Base-by-base conservation (phyloP, 352 stramenopile genomes). In the Pythium sukuiense region DNA sequence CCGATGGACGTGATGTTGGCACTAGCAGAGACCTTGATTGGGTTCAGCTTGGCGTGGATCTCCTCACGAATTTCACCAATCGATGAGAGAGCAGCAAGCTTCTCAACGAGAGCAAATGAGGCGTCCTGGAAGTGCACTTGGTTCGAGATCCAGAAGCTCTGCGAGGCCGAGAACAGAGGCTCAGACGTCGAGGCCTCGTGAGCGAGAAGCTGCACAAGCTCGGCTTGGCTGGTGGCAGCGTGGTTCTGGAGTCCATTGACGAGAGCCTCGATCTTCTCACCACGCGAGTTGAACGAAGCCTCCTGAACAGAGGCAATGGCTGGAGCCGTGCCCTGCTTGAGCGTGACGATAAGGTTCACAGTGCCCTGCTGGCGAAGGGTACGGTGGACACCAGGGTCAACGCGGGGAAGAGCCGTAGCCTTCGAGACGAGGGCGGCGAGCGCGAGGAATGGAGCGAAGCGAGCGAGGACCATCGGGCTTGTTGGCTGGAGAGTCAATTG, bases 41-140 rank as follows among this genome's bases (percentile, higher is more conserved):
- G 39, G 39, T n/a, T 13, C 14, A 54, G 41, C 37, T 20, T 18
- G 39, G 53, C n/a, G 39, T 54, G 4, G 13, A 57, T 24, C 45
- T 74, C 62, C 43, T 67, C 59, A 14, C n/a, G 50, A n/a, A 76
- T 65, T n/a, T 65, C 32, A 8, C 52, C 52, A 13, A 76, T 39
- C 29, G 55, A 48, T 1, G 49, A 18, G 11, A 73, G 24, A 12
- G 35, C 14, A 3, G 57, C 35, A 9, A 76, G 32, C 52, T 73
- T 71, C 48, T 69, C 60, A 20, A 72, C 29, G 20, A 72, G 24
- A 27, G 55, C 61, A 37, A 55, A 45, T 18, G 60, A 54, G 26
- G 61, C 66, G 16, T 9, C 61, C 43, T 69, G n/a, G 32, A 72
- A 59, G 37, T 52, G 53, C 2, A 72, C 20, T 55, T 69, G 55